These are phyloP conservation scores for Vanderwaltozyma yarrowii DNA, from an alignment of 805 yeast species.

Conservation along the genomic window DNA sequence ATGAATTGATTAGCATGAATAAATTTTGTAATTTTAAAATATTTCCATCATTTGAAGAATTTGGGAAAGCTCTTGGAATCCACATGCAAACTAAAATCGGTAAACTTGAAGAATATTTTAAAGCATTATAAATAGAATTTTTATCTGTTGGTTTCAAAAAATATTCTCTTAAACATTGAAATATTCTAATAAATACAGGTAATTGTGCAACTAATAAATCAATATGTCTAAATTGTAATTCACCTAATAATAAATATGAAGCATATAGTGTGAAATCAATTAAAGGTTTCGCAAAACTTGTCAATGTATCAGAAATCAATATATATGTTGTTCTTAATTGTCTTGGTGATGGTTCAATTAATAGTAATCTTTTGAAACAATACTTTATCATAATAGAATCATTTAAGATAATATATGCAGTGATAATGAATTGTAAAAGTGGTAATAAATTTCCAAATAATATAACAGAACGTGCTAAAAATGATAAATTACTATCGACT, in stretches of 20 bases:
- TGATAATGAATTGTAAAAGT: conserved; percentile 15
- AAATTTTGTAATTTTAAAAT: conserved; percentile 20
- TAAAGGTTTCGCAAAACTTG: conserved; percentile 68
- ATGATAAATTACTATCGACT: background rate
- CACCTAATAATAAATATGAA: conserved; percentile 32
- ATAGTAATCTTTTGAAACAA: conserved; percentile 27
- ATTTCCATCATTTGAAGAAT: conserved; percentile 1
- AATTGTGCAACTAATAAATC: conserved; percentile 30
- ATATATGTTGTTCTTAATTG: conserved; percentile 48
- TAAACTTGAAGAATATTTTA: conserved; percentile 61
- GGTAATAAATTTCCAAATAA: conserved; percentile 6
- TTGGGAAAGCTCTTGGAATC: conserved; percentile 9
- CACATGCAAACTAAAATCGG: conserved; percentile 40
- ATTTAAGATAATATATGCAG: conserved; percentile 15
- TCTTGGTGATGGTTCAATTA: conserved; percentile 29
- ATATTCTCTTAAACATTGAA: conserved; percentile 74
- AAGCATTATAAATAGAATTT: conserved; percentile 56
- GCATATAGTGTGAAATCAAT: conserved; percentile 57
- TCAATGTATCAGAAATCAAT: conserved; percentile 70
- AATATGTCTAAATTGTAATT: conserved; percentile 10
- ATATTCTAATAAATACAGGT: conserved; percentile 69
- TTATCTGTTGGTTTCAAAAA: conserved; percentile 29
- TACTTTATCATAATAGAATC: conserved; percentile 33
- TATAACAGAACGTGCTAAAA: no score
- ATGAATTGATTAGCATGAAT: conserved; percentile 52